Percentiles rank a stretch among this genome's conserved stretches.
These are phyloP conservation scores for Hortiboletus flavorubellus DNA, from an alignment of 768 basidiomycete genomes.

Conservation along the genomic window DNA sequence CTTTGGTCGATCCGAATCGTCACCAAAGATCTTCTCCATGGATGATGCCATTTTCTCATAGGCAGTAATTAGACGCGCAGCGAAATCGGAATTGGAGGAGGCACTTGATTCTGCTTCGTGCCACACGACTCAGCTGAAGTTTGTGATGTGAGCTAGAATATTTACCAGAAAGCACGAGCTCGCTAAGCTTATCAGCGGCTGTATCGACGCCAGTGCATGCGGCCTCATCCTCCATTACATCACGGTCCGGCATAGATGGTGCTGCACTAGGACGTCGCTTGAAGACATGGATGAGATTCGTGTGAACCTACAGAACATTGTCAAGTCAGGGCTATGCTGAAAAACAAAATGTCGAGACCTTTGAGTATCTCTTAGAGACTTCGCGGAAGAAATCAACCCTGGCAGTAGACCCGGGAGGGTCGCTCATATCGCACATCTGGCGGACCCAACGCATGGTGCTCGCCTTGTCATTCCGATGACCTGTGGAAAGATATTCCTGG, in stretches of 20 bases:
- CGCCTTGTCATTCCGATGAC: background rate
- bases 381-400: background rate
- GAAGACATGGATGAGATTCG: background rate
- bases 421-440: slow-evolving; percentile 5
- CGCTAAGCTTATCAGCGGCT: background rate
- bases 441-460: background rate
- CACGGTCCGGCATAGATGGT: background rate
- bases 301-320: background rate
- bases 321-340: background rate
- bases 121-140: background rate
- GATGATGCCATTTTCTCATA: background rate
- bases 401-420: background rate
- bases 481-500: background rate
- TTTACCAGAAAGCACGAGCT: background rate
- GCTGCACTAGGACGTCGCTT: background rate
- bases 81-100: background rate
- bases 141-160: background rate
- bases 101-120: background rate
- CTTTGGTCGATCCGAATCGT: background rate
- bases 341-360: background rate
- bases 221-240: too few relatives aligned
- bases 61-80: background rate
- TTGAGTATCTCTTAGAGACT: background rate
- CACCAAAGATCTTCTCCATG: background rate
- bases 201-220: background rate